phyloP scores from a whole-genome alignment of 768 basidiomycete species.

The button mushroom (Agaricus bisporus) region DNA sequence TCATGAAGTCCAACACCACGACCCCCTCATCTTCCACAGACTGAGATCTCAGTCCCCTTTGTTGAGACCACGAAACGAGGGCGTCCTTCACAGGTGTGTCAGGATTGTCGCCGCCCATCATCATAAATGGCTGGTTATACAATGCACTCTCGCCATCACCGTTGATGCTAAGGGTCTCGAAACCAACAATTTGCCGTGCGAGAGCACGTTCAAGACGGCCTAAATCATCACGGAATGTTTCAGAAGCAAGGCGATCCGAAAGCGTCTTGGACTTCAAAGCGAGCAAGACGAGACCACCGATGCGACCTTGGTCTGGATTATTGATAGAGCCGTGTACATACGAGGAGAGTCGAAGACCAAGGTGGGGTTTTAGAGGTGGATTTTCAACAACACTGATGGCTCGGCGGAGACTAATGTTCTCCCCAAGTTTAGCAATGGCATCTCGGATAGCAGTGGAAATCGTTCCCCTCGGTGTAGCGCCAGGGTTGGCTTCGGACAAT shows the following conservation, averaged over 20 bases:
- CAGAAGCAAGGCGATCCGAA: slow-evolving; percentile 33
- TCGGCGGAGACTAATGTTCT: slow-evolving; percentile 68
- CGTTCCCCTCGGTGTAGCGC: slow-evolving; percentile 33
- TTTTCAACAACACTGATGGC: slow-evolving; percentile 40
- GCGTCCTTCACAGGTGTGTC: slow-evolving; percentile 37
- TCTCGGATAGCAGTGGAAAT: slow-evolving; percentile 62
- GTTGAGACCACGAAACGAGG: slow-evolving; percentile 48
- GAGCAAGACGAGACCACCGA: slow-evolving; percentile 53
- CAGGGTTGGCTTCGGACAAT: slow-evolving; percentile 36
- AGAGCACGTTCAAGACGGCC: slow-evolving; percentile 63
- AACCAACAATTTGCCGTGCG: slow-evolving; percentile 82
- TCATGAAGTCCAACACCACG: slow-evolving; percentile 48
- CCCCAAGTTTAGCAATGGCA: slow-evolving; percentile 70
- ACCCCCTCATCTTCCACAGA: slow-evolving; percentile 30
- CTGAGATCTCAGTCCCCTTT: slow-evolving; percentile 35
- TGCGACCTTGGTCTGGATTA: slow-evolving; percentile 47
- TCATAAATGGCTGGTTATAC: slow-evolving; percentile 71
- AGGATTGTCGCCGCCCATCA: slow-evolving; percentile 52
- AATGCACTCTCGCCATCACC: slow-evolving; percentile 45
- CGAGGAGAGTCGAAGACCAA: slow-evolving; percentile 39
- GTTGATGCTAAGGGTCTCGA: slow-evolving; percentile 56
- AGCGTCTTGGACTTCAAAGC: slow-evolving; percentile 45
- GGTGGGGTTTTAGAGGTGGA: slow-evolving; percentile 31
- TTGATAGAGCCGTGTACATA: slow-evolving; percentile 58
- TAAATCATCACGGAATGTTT: slow-evolving; percentile 51